Percentiles rank a stretch among this genome's conserved stretches.
phyloP scores from a whole-genome alignment of 1,139 yeast genomes.

The Geotrichum reessii region DNA sequence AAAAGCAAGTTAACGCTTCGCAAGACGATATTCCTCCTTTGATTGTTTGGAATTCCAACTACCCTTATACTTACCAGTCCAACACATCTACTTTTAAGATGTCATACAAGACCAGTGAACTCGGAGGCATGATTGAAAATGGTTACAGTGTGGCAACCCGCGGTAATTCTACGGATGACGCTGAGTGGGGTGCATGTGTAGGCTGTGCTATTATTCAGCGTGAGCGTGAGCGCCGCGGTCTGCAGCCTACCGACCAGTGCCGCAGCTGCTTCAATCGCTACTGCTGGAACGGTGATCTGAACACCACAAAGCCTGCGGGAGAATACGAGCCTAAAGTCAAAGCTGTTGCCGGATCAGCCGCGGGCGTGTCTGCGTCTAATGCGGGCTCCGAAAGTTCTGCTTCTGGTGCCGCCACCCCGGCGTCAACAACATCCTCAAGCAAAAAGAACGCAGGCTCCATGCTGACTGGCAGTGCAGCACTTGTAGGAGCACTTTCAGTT shows the following conservation, averaged over 20 bases:
- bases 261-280: conserved; percentile 61
- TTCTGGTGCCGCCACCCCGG: neutral
- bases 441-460: neutral
- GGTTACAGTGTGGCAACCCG: conserved; percentile 78
- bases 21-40: conserved; percentile 51
- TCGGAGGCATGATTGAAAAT: conserved; percentile 58
- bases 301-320: neutral
- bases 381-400: no score
- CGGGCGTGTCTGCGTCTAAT: no score
- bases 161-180: conserved; percentile 64
- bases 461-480: neutral
- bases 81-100: conserved; percentile 71
- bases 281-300: conserved; percentile 52
- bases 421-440: neutral
- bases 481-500: neutral
- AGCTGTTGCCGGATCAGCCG: no score
- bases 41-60: conserved; percentile 72
- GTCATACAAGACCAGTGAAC: conserved; percentile 54
- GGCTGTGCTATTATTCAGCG: conserved; percentile 87
- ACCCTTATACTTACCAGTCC: conserved; percentile 60
- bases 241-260: conserved; percentile 66
- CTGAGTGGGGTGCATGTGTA: conserved; percentile 71
- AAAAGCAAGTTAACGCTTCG: conserved; percentile 12
- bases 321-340: neutral
- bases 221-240: conserved; percentile 65